phyloP scores from a whole-genome alignment of 371 early-diverging fungal species.

The Funneliformis caledonium region DNA sequence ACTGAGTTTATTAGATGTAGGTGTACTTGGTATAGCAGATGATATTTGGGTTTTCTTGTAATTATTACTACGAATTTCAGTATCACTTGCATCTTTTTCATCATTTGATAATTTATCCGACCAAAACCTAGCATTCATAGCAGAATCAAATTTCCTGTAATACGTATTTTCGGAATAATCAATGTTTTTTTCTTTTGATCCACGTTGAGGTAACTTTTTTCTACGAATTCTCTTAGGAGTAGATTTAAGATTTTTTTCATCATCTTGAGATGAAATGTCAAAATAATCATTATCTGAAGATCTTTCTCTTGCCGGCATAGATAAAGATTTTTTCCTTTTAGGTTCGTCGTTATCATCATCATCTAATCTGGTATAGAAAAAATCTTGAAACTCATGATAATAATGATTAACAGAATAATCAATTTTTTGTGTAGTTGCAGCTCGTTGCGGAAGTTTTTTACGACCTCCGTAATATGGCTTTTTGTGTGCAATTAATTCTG shows the following conservation, averaged over 20 bases:
- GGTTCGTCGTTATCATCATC: neutral
- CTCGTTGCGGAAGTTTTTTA: neutral
- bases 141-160: neutral
- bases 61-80: neutral
- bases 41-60: neutral
- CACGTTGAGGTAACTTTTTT: neutral
- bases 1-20: neutral
- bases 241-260: neutral
- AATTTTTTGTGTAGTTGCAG: neutral
- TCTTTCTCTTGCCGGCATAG: neutral
- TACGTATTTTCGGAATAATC: neutral
- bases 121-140: neutral
- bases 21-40: neutral
- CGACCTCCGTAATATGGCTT: neutral
- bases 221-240: neutral
- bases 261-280: neutral
- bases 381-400: neutral
- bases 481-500: neutral
- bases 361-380: neutral
- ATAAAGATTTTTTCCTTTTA: neutral
- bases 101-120: neutral
- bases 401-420: slow-evolving; percentile 9
- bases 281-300: neutral
- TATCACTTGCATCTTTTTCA: neutral
- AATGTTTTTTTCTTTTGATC: neutral